Evolutionary conservation across 140 eudicot species (phyloP).

Genomic region (Ambrosia hybrid): DNA sequence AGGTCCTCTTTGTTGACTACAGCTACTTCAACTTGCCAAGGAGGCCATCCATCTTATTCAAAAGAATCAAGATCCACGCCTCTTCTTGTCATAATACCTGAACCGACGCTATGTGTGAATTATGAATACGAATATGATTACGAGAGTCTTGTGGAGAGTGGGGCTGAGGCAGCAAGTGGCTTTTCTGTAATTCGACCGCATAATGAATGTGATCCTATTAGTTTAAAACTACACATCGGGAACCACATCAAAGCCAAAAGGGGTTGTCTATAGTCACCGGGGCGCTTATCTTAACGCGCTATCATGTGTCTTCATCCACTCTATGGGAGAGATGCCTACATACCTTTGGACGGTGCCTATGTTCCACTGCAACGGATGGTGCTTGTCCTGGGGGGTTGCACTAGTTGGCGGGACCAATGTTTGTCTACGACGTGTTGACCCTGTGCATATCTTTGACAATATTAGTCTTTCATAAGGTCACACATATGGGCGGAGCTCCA

Average conservation of each 20-base stretch:
- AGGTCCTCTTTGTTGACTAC: neutral
- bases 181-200: neutral
- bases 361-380: neutral
- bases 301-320: neutral
- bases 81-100: neutral
- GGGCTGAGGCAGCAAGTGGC: neutral
- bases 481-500: neutral
- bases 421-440: neutral
- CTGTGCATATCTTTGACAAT: neutral
- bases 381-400: neutral
- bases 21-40: neutral
- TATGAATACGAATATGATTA: neutral
- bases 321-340: neutral
- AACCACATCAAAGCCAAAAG: slow-evolving; percentile 4
- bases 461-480: neutral
- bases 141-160: neutral
- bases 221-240: neutral
- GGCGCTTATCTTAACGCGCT: neutral
- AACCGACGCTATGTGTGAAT: neutral
- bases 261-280: neutral
- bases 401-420: neutral
- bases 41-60: neutral
- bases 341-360: neutral
- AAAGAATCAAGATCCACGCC: neutral
- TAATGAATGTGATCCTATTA: neutral